These are phyloP conservation scores for Phaffia rhodozyma DNA, from an alignment of 1,284 basidiomycete species.

Conservation along the genomic window DNA sequence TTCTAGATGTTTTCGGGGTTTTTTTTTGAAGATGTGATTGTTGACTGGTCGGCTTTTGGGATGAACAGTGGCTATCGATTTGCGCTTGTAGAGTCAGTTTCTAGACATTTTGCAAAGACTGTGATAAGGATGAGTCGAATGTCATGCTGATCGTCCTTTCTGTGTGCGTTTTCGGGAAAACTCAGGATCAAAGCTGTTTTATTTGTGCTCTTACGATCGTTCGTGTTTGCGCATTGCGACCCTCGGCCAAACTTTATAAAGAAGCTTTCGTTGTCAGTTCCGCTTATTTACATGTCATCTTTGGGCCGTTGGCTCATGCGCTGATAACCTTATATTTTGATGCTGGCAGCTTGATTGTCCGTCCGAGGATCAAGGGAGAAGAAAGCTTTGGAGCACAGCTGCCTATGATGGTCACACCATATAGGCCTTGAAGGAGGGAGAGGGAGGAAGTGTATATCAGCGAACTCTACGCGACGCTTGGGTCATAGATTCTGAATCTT, in stretches of 20 bases:
- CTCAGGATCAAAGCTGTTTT: constrained; percentile 44
- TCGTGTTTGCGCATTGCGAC: constrained; percentile 24
- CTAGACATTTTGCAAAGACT: too few species aligned
- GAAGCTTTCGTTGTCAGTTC: background rate
- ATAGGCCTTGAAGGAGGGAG: background rate
- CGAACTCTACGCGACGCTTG: too few species aligned
- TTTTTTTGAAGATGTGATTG: too few species aligned
- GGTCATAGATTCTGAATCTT: too few species aligned
- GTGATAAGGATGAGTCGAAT: too few species aligned
- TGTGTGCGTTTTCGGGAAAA: background rate
- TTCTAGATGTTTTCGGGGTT: background rate
- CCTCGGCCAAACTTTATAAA: constrained; percentile 9
- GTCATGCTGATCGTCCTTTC: background rate
- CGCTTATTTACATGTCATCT: background rate
- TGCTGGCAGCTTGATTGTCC: constrained; percentile 4
- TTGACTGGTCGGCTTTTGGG: background rate
- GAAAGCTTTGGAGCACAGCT: constrained; percentile 3
- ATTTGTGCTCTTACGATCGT: constrained; percentile 47
- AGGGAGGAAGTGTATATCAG: too few species aligned
- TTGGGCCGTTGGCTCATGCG: too few species aligned
- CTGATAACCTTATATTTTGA: background rate
- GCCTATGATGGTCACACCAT: background rate
- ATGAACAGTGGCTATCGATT: constrained; percentile 47
- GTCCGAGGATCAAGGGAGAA: constrained; percentile 3
- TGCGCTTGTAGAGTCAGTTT: constrained; percentile 44